Conservation (phyloP, 2,329 filamentous ascomycete species). For the Cordyceps farinosa region DNA sequence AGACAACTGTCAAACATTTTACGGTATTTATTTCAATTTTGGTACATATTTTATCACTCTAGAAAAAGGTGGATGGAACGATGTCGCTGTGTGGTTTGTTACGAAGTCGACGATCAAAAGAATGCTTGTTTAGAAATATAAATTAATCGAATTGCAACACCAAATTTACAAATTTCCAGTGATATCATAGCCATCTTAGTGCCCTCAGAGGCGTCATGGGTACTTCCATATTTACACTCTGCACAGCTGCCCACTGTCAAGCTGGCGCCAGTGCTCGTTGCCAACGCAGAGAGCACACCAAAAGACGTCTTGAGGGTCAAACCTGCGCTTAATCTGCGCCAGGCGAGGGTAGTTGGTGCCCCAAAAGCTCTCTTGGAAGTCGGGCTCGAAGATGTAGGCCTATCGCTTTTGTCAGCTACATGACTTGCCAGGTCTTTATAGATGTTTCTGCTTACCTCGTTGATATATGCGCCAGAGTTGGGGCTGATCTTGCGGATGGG, state of each 20-base stretch:
- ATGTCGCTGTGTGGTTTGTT: neutral
- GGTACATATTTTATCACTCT: neutral
- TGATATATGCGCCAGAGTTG: conserved; percentile 41
- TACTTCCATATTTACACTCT: conserved; percentile 2
- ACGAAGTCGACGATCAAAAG: neutral
- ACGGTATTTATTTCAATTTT: neutral
- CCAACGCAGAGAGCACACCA: conserved; percentile 48
- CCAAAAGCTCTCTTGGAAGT: conserved; percentile 42
- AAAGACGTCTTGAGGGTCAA: conserved; percentile 48
- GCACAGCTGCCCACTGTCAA: conserved; percentile 26
- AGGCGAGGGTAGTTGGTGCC: conserved; percentile 44
- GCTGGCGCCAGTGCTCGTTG: conserved; percentile 38
- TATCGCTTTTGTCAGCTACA: conserved; percentile 15
- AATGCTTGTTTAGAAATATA: neutral
- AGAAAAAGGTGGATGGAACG: neutral
- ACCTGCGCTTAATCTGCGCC: conserved; percentile 39
- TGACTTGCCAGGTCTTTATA: neutral
- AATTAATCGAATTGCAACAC: neutral
- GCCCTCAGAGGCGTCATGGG: neutral
- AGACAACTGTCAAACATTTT: neutral
- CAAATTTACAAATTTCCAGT: neutral
- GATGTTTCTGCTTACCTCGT: conserved; percentile 34
- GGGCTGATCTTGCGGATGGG: conserved; percentile 39
- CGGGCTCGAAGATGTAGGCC: conserved; percentile 35
- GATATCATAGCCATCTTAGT: neutral